Evolutionary conservation across 495 filamentous ascomycete species (phyloP), one percentile per base, ranked within the genome.

Genomic region (Tuber brumale): DNA sequence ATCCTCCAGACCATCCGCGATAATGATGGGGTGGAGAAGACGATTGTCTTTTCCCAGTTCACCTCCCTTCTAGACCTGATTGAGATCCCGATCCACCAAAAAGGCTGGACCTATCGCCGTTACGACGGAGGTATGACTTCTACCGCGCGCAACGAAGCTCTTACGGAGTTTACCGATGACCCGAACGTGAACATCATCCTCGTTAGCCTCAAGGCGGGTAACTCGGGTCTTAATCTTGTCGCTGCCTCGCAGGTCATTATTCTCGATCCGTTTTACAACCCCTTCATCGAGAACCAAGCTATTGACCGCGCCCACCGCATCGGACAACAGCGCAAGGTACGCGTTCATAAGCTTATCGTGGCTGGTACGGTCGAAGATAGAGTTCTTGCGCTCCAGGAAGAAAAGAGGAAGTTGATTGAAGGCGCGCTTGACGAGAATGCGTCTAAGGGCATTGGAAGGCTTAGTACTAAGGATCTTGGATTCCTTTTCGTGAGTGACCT

Each of bases 241-340:
- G 90, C 90, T n/a, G 95, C 95, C 0, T 92, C 90, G 0, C 91
- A 93, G 78, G 92, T 98, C 77, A 93, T 98, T 82, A 91, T 97
- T 73, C 89, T 96, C 74, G 95, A 98, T 79, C 95, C 95, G 0
- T 97, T 97, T 86, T 98, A 95, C 93, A 98, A 98, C 76, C 94
- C 95, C 0, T 97, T 91, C 82, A 91, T 97, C 41, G 95, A 98
- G 85, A 93, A 94, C 80, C 95, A 98, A 83, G 95, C 95, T 1
- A 91, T 98, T 74, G 95, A 97, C 84, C 93, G 95, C 51, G 93
- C 95, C 5, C 92, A 98, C 83, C 92, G 95, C 6, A 93, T 98
- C 74, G 94, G 94, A 21, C 95, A 98, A 86, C 86, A 86, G 77
- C 87, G 87, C 0, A 85, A 88, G 21, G 95, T 98, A 8, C 87